phyloP scores from a whole-genome alignment of 2,329 filamentous ascomycete genomes.

The Talaromyces albobiverticillius region DNA sequence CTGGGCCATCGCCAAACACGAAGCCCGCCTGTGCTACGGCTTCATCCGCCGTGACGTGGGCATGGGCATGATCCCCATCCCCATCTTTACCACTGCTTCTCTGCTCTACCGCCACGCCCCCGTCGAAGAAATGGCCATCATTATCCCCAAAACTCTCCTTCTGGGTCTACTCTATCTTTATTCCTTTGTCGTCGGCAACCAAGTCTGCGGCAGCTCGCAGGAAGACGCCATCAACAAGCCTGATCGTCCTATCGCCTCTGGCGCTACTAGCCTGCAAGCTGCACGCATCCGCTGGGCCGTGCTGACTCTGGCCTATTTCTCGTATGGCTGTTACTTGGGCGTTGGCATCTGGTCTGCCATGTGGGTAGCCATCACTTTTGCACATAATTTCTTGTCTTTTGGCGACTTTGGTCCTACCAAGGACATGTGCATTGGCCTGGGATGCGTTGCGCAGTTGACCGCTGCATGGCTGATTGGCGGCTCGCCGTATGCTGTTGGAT shows the following conservation, averaged over 20 bases:
- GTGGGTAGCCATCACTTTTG: conserved; percentile 12
- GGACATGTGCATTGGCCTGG: conserved; percentile 13
- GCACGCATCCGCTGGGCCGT: conserved; percentile 11
- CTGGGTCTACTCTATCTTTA: conserved; percentile 11
- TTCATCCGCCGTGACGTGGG: conserved; percentile 12
- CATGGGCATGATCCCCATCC: conserved; percentile 15
- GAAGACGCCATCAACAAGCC: conserved; percentile 14
- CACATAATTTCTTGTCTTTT: conserved; percentile 12
- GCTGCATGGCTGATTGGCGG: conserved; percentile 14
- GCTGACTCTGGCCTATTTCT: conserved; percentile 9
- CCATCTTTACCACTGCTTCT: conserved; percentile 13
- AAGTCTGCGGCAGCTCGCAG: conserved; percentile 11
- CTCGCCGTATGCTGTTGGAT: conserved; percentile 11
- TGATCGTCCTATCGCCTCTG: conserved; percentile 12
- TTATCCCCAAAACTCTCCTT: conserved; percentile 8
- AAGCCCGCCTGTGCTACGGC: conserved; percentile 11
- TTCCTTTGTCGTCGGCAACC: conserved; percentile 12
- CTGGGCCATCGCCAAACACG: conserved; percentile 9
- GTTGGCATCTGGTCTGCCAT: conserved; percentile 13
- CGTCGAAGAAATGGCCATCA: not conserved
- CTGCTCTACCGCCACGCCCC: conserved; percentile 13
- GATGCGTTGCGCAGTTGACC: conserved; percentile 11
- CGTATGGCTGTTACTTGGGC: conserved; percentile 7
- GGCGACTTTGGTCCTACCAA: conserved; percentile 16
- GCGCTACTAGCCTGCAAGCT: conserved; percentile 8